Evolutionary conservation across 345 rosid species (phyloP), one percentile per base, ranked within the genome.

Genomic region (Gossypioides kirkii): DNA sequence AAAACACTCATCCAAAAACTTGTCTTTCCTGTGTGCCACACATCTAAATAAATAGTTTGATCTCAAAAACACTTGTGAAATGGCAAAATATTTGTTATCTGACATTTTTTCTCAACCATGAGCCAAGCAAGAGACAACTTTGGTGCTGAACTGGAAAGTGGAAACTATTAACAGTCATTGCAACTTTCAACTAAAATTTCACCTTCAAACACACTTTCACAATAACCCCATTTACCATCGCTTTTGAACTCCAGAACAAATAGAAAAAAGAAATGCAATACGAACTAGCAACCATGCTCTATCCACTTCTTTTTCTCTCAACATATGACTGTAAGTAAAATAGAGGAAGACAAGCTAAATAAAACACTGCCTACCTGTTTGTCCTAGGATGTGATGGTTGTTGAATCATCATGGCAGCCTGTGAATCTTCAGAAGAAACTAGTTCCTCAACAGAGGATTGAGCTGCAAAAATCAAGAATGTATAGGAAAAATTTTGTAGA

Each of bases 281-380:
- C 1, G 8, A 49, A 67, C 22, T 17, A 69, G 59, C 25, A 49
- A 28, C 16, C 12, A 25, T 23, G 36, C 22, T 46, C 41, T 8
- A 14, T 8, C 56, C 41, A 47, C 13, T 32, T 14, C 0, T 61
- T 58, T 28, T 61, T 61, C 66, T 61, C 45, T 3, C 3, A 32
- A 47, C 12, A 49, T 49, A 49, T 49, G 55, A 54, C 28, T 1
- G n/a, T 3, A 41, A 38, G 6, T 38, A n/a, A n/a, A 36, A 20
- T 38, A 4, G 6, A 42, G 0, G 61, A 69, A 41, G 23, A 4
- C 53, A 55, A 41, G 43, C 41, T 23, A 60, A 46, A 41, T 26
- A 59, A 58, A 17, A 50, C 46, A 53, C 20, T 61, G 53, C 74
- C 73, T 64, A 94, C 99, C 99, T 89, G 85, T 85, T 88, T 59